phyloP scores from a whole-genome alignment of 1,284 basidiomycete species.

The Tranzscheliella williamsii region DNA sequence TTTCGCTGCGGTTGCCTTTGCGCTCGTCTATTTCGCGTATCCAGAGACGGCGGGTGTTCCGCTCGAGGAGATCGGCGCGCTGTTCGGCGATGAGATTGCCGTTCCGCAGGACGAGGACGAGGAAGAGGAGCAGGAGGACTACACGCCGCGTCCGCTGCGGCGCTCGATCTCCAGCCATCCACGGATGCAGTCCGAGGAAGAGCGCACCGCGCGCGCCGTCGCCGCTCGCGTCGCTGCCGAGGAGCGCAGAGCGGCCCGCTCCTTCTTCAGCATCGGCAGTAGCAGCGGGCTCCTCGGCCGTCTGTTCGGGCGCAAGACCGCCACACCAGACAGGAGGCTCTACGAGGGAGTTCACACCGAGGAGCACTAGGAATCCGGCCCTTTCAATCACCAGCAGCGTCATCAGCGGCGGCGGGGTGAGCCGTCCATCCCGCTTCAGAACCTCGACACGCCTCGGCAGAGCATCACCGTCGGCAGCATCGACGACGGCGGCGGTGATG shows the following conservation, averaged over 20 bases:
- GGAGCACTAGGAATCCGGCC: slow-evolving; percentile 46
- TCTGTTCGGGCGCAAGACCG: slow-evolving; percentile 15
- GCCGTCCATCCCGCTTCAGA: too few species aligned
- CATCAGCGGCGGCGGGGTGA: too few species aligned
- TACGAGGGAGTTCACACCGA: slow-evolving; percentile 39
- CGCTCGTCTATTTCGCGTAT: slow-evolving; percentile 70
- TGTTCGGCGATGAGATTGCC: slow-evolving; percentile 60
- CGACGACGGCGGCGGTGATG: too few species aligned
- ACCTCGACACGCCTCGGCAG: too few species aligned
- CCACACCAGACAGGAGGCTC: slow-evolving; percentile 23
- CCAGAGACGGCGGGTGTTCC: slow-evolving; percentile 66
- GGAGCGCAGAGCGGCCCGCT: slow-evolving; percentile 66
- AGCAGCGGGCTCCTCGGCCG: slow-evolving; percentile 5
- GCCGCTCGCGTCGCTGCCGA: slow-evolving; percentile 44
- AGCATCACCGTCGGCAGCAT: too few species aligned
- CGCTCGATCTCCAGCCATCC: slow-evolving; percentile 62
- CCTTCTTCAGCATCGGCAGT: slow-evolving; percentile 60
- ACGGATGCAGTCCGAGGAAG: slow-evolving; percentile 71
- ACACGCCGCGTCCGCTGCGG: slow-evolving; percentile 44
- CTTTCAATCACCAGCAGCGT: slow-evolving; percentile 9
- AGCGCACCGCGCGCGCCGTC: slow-evolving; percentile 69
- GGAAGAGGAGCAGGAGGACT: slow-evolving; percentile 30
- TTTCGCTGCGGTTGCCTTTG: slow-evolving; percentile 85
- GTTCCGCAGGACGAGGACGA: slow-evolving; percentile 52
- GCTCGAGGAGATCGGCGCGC: slow-evolving; percentile 65